Percentiles rank a stretch among this genome's conserved stretches.
These are phyloP conservation scores for Cordyceps sp. DNA, from an alignment of 2,329 filamentous ascomycete species.

Conservation along the genomic window DNA sequence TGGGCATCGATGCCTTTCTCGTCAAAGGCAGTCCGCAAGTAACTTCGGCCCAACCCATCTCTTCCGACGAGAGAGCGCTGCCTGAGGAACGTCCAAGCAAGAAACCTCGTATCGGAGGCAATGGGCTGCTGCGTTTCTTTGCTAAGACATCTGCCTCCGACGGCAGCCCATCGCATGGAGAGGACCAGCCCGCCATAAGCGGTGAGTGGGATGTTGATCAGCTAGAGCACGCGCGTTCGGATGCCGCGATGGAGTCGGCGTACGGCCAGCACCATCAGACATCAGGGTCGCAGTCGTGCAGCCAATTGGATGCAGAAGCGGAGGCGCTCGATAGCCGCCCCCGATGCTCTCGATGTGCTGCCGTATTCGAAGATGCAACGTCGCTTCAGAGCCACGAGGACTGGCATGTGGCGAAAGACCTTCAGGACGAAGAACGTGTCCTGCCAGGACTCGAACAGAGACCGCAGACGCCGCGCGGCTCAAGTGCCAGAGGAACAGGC, in stretches of 20 bases:
- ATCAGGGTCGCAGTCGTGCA: too few relatives aligned
- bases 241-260: conserved; percentile 1
- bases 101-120: conserved; percentile 22
- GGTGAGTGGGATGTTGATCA: background rate
- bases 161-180: conserved; percentile 8
- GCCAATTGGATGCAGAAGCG: too few relatives aligned
- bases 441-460: conserved; percentile 25
- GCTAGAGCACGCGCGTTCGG: conserved; percentile 3
- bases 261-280: too few relatives aligned
- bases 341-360: conserved; percentile 51
- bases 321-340: too few relatives aligned
- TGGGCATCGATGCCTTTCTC: conserved; percentile 76
- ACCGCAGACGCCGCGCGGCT: conserved; percentile 14
- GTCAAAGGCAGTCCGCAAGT: conserved; percentile 56
- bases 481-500: conserved; percentile 13
- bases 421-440: conserved; percentile 49
- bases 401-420: conserved; percentile 85
- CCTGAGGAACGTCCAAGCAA: conserved; percentile 9
- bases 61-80: conserved; percentile 2
- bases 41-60: conserved; percentile 16
- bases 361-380: conserved; percentile 37
- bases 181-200: conserved; percentile 3
- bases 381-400: conserved; percentile 65
- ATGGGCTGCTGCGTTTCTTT: conserved; percentile 42
- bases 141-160: conserved; percentile 19